A percentile compares a stretch with the other conserved stretches of the same genome.
Conservation (phyloP, 2,329 filamentous ascomycete genomes). For the Alternaria panax region DNA sequence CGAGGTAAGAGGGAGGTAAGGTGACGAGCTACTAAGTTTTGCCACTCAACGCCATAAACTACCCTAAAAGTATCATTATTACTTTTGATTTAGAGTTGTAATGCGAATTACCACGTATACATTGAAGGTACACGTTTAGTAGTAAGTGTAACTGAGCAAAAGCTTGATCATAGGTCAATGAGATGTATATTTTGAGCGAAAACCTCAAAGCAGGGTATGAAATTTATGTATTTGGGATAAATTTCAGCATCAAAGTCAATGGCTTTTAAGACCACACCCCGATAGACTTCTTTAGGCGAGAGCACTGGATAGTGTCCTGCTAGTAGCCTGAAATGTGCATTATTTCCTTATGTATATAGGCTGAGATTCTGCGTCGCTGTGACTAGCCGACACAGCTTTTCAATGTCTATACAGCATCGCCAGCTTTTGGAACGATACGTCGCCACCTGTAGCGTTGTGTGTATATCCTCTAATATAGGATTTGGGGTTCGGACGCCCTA, state of each 20-base stretch:
- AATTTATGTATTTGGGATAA: neutral
- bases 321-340: neutral
- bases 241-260: neutral
- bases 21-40: neutral
- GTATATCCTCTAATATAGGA: neutral
- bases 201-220: neutral
- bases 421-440: neutral
- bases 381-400: too few relatives aligned
- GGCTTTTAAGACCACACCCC: neutral
- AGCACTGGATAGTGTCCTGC: too few relatives aligned
- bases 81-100: neutral
- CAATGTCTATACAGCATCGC: too few relatives aligned
- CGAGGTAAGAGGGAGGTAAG: neutral
- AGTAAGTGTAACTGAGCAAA: neutral
- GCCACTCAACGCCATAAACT: neutral
- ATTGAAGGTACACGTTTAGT: neutral
- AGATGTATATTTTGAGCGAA: neutral
- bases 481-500: neutral
- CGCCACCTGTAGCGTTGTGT: neutral
- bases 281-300: too few relatives aligned
- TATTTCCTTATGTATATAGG: neutral
- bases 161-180: neutral
- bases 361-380: too few relatives aligned
- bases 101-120: neutral
- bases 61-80: neutral